phyloP scores from a whole-genome alignment of 208 protist species.

The Crithidia mellificae region DNA sequence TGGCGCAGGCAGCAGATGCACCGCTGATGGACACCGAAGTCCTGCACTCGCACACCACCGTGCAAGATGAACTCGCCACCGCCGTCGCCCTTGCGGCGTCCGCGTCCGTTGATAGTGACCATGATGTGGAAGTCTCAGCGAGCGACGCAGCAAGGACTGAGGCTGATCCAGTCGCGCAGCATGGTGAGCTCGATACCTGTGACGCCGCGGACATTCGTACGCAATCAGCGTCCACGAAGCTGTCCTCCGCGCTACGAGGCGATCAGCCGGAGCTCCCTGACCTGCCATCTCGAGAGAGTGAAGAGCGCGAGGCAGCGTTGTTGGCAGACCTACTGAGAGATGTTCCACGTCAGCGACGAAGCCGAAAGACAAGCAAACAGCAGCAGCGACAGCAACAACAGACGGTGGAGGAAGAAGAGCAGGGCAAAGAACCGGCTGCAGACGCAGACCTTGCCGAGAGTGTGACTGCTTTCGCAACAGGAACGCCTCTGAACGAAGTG shows the following conservation, averaged over 20 bases:
- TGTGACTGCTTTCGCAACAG: no score
- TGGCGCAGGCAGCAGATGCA: conserved; percentile 37
- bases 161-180: no score
- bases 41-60: conserved; percentile 16
- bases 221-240: no score
- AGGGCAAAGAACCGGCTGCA: no score
- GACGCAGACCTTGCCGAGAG: no score
- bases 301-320: conserved; percentile 16
- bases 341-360: conserved; percentile 6
- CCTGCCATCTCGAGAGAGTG: no score
- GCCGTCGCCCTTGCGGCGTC: background rate
- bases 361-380: background rate
- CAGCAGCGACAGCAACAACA: background rate
- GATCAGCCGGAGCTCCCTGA: no score
- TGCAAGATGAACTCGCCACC: conserved; percentile 14
- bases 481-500: no score
- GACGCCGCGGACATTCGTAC: no score
- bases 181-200: no score
- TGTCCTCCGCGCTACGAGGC: no score
- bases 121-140: background rate
- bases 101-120: background rate
- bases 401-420: background rate
- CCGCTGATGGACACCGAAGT: conserved; percentile 47
- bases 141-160: no score
- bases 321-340: conserved; percentile 21